Conservation (phyloP, 441 rosid species). For the Croton laevigatus region DNA sequence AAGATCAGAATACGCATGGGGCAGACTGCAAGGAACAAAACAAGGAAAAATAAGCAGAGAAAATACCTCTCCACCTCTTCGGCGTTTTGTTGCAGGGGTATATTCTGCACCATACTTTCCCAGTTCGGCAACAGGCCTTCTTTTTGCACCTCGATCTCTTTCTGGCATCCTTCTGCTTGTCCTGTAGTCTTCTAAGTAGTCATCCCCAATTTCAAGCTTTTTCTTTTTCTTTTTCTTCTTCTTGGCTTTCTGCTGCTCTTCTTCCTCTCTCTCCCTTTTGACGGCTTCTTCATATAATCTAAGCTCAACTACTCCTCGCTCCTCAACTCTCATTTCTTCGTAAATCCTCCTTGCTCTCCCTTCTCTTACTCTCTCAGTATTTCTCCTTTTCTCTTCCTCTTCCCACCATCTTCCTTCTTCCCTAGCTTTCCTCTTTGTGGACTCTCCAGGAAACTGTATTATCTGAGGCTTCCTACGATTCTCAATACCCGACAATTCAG, state of each 20-base stretch:
- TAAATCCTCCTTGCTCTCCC: constrained; percentile 41
- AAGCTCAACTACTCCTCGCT: constrained; percentile 63
- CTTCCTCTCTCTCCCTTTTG: constrained; percentile 84
- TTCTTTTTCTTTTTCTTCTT: constrained; percentile 80
- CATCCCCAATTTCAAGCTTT: constrained; percentile 52
- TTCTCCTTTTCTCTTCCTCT: constrained; percentile 73
- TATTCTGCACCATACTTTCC: constrained; percentile 48
- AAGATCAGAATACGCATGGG: constrained; percentile 1
- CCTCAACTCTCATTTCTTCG: constrained; percentile 50
- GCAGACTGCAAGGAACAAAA: constrained; percentile 3
- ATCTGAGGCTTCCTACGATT: constrained; percentile 45
- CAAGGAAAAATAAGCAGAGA: constrained; percentile 13
- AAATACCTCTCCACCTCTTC: constrained; percentile 93
- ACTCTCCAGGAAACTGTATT: constrained; percentile 38
- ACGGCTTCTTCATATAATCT: constrained; percentile 69
- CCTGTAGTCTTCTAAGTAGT: constrained; percentile 58
- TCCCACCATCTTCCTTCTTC: constrained; percentile 79
- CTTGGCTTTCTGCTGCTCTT: constrained; percentile 71
- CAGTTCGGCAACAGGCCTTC: constrained; percentile 51
- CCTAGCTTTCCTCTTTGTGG: constrained; percentile 51
- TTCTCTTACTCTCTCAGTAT: constrained; percentile 47
- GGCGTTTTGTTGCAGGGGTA: constrained; percentile 75
- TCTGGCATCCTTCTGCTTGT: constrained; percentile 57
- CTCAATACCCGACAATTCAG: constrained; percentile 71
- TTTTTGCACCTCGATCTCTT: constrained; percentile 66